Conservation (phyloP, 2,329 filamentous ascomycete genomes). For the Sclerotinia trifoliorum region DNA sequence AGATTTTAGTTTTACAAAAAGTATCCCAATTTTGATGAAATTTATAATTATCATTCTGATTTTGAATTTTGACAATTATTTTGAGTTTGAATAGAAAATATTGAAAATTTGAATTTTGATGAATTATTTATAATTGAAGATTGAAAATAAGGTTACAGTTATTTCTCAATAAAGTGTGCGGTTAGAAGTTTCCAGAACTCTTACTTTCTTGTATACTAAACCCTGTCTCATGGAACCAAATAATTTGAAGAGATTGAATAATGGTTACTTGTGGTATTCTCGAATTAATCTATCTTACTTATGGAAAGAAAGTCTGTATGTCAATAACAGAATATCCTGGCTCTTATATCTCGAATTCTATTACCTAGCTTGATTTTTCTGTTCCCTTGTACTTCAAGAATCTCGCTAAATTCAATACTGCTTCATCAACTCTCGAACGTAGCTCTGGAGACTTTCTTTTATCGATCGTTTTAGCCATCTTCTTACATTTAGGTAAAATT, state of each 20-base stretch:
- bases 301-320: background rate
- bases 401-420: slow-evolving; percentile 56
- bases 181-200: too few species aligned
- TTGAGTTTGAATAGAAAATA: too few species aligned
- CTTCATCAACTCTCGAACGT: slow-evolving; percentile 59
- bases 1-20: too few species aligned
- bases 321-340: background rate
- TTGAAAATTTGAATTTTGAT: too few species aligned
- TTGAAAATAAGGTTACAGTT: too few species aligned
- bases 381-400: slow-evolving; percentile 63
- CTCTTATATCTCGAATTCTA: background rate
- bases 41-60: too few species aligned
- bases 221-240: background rate
- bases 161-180: too few species aligned
- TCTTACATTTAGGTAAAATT: slow-evolving; percentile 52
- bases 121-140: too few species aligned
- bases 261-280: background rate
- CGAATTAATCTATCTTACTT: background rate
- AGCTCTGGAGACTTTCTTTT: slow-evolving; percentile 58
- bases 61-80: too few species aligned
- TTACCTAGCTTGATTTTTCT: slow-evolving; percentile 26
- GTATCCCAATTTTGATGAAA: too few species aligned
- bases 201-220: background rate
- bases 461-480: slow-evolving; percentile 59
- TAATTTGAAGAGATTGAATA: background rate